Conservation (phyloP, 352 stramenopile genomes). For the Peronosclerospora sorghi region DNA sequence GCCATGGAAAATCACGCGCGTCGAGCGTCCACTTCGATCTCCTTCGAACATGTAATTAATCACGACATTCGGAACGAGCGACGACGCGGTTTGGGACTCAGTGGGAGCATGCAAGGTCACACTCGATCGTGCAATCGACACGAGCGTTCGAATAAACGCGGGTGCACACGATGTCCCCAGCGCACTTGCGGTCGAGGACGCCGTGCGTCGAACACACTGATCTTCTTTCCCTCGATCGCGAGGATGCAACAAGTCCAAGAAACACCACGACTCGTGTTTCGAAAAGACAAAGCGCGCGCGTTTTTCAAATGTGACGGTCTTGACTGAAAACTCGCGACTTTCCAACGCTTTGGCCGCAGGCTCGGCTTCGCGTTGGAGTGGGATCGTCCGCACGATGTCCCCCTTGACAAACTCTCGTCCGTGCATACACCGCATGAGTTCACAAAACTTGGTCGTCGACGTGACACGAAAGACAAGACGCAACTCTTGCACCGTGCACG, state of each 20-base stretch:
- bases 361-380: constrained; percentile 5
- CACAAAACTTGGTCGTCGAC: constrained; percentile 18
- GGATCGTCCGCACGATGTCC: constrained; percentile 25
- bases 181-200: constrained; percentile 12
- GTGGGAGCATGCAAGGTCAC: constrained; percentile 6
- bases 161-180: constrained; percentile 1
- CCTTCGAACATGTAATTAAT: constrained; percentile 38
- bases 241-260: constrained; percentile 28
- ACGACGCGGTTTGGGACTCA: not conserved
- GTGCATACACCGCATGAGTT: constrained; percentile 30
- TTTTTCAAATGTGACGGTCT: constrained; percentile 28
- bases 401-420: constrained; percentile 23
- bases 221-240: constrained; percentile 16
- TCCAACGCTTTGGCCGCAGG: constrained; percentile 13
- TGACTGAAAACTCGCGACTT: constrained; percentile 20
- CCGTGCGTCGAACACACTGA: constrained; percentile 9
- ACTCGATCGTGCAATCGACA: constrained; percentile 14
- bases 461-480: constrained; percentile 23
- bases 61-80: constrained; percentile 27
- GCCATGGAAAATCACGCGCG: constrained; percentile 31
- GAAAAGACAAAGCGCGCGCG: constrained; percentile 15
- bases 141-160: constrained; percentile 25
- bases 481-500: constrained; percentile 30
- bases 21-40: constrained; percentile 16
- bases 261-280: constrained; percentile 31